These are phyloP conservation scores for Ceratocystis harringtonii DNA, from an alignment of 2,329 filamentous ascomycete species.

Conservation along the genomic window DNA sequence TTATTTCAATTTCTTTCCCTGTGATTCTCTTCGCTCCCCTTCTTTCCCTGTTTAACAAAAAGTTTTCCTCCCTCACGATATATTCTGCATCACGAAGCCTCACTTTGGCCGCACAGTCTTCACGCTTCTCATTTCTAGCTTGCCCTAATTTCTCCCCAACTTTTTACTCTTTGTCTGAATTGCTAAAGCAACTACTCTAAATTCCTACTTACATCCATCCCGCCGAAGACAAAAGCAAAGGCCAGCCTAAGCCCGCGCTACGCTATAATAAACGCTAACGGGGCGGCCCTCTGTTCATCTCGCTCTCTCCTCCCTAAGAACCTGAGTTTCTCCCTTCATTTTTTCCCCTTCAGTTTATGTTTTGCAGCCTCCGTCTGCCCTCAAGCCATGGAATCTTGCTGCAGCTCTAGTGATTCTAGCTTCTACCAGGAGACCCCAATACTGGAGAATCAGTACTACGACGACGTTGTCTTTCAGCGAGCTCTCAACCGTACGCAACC, in stretches of 20 bases:
- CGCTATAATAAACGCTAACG: neutral
- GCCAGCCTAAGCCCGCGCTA: neutral
- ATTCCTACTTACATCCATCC: neutral
- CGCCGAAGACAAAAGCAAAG: neutral
- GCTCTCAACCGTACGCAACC: slow-evolving; percentile 33
- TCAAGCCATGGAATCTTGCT: neutral
- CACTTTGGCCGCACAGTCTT: neutral
- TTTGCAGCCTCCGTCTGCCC: neutral
- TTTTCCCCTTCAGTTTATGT: neutral
- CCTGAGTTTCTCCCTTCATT: neutral
- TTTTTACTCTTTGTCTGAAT: neutral
- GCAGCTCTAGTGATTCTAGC: slow-evolving; percentile 30
- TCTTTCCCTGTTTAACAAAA: neutral
- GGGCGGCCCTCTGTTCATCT: neutral
- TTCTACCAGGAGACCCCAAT: slow-evolving; percentile 41
- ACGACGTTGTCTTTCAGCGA: slow-evolving; percentile 38
- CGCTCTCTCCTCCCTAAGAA: neutral
- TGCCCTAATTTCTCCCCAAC: neutral
- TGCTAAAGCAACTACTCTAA: neutral
- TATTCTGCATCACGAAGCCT: neutral
- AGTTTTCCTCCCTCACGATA: neutral
- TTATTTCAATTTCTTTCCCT: neutral
- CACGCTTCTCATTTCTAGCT: neutral
- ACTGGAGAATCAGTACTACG: slow-evolving; percentile 40
- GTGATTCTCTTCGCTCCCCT: neutral